Conservation (phyloP, 345 rosid genomes). For the Salix caprea region DNA sequence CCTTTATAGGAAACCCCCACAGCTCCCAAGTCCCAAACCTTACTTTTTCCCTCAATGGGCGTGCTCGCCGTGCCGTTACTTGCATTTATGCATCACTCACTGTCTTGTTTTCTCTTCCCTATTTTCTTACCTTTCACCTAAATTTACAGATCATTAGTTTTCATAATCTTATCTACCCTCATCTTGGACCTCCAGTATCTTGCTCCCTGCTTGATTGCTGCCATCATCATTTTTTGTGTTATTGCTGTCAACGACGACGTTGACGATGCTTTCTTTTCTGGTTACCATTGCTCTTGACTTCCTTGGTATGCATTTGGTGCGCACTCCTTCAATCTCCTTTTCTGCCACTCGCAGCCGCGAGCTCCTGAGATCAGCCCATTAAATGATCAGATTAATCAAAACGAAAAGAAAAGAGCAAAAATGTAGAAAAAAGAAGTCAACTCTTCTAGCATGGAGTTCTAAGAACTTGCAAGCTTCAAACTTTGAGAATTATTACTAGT, state of each 20-base stretch:
- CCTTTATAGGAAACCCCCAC: background rate
- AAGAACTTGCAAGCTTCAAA: background rate
- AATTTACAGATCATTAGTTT: background rate
- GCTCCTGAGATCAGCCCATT: slow-evolving; percentile 31
- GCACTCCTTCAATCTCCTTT: slow-evolving; percentile 34
- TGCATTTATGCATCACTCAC: background rate
- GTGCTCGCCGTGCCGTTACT: background rate
- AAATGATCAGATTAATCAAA: background rate
- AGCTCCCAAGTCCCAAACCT: background rate
- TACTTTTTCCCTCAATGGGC: background rate
- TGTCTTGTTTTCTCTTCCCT: background rate
- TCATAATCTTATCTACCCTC: background rate
- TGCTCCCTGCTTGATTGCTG: background rate
- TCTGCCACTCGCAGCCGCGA: slow-evolving; percentile 37
- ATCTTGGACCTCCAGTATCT: background rate
- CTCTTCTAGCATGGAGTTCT: background rate
- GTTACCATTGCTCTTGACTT: slow-evolving; percentile 30
- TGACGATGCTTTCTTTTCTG: slow-evolving; percentile 27
- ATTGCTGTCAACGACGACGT: background rate
- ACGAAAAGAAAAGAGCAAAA: background rate
- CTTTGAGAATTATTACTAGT: background rate
- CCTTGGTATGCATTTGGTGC: slow-evolving; percentile 47
- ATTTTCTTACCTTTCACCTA: background rate
- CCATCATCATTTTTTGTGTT: no score
- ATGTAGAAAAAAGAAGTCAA: background rate